Conservation (phyloP, 306 rosid genomes). For the Glycine latifolia region DNA sequence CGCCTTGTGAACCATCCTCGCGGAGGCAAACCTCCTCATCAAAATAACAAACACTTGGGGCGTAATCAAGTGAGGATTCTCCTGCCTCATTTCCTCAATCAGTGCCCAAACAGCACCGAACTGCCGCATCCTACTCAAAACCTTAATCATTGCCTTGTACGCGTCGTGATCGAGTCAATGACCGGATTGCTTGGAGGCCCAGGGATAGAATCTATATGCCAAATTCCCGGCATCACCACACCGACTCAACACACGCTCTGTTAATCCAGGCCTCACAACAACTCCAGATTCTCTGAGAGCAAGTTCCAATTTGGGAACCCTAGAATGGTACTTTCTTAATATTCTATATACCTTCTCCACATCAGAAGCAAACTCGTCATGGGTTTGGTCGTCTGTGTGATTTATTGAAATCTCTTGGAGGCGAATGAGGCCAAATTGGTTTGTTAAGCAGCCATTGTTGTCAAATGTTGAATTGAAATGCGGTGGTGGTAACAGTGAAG, state of each 20-base stretch:
- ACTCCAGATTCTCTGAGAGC: constrained; percentile 82
- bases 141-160: constrained; percentile 78
- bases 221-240: constrained; percentile 89
- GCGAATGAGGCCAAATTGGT: constrained; percentile 55
- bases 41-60: constrained; percentile 71
- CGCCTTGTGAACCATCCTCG: constrained; percentile 85
- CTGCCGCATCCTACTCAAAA: constrained; percentile 81
- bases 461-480: background rate
- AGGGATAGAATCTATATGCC: constrained; percentile 73
- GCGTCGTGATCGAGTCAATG: constrained; percentile 65
- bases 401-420: constrained; percentile 44
- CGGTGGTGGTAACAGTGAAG: background rate
- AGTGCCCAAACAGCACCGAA: constrained; percentile 88
- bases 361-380: constrained; percentile 72
- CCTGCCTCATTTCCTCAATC: constrained; percentile 83
- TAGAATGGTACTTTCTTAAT: constrained; percentile 71
- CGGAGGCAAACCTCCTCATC: constrained; percentile 87
- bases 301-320: constrained; percentile 82
- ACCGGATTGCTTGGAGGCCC: constrained; percentile 81
- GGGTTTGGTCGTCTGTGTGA: constrained; percentile 33
- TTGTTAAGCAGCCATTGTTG: background rate
- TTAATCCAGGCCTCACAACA: constrained; percentile 67
- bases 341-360: constrained; percentile 78
- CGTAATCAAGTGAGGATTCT: constrained; percentile 67
- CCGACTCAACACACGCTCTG: constrained; percentile 72